A percentile compares a stretch with the other conserved stretches of the same genome.
Conservation (phyloP, 2,329 filamentous ascomycete genomes). For the Lithohypha guttulata region DNA sequence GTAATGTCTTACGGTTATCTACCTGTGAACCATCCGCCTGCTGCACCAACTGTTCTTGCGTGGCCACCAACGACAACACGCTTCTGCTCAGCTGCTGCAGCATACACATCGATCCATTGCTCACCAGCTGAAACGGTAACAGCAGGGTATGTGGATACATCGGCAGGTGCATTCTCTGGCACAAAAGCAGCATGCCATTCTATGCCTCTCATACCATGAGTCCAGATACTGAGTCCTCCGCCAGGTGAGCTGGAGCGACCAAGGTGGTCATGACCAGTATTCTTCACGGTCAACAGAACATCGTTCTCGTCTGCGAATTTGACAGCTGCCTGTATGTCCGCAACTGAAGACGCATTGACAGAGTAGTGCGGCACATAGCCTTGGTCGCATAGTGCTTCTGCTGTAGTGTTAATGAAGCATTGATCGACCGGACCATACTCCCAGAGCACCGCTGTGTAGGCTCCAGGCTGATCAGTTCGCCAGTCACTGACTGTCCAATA, state of each 20-base stretch:
- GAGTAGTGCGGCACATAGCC: slow-evolving; percentile 23
- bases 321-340: slow-evolving; percentile 19
- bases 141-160: slow-evolving; percentile 16
- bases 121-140: slow-evolving; percentile 24
- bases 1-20: no score
- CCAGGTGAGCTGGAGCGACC: slow-evolving; percentile 23
- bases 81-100: slow-evolving; percentile 18
- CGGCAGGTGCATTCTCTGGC: slow-evolving; percentile 17
- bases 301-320: slow-evolving; percentile 23
- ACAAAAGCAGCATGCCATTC: slow-evolving; percentile 21
- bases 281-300: slow-evolving; percentile 24
- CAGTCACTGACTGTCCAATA: slow-evolving; percentile 18
- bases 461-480: slow-evolving; percentile 22
- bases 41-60: slow-evolving; percentile 23
- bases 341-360: slow-evolving; percentile 13
- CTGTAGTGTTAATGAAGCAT: slow-evolving; percentile 23
- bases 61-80: slow-evolving; percentile 23
- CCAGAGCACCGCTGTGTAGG: slow-evolving; percentile 24
- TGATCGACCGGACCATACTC: slow-evolving; percentile 23
- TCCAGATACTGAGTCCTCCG: slow-evolving; percentile 24
- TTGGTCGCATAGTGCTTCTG: slow-evolving; percentile 18
- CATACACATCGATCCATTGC: slow-evolving; percentile 23
- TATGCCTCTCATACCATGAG: slow-evolving; percentile 23
- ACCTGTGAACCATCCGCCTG: slow-evolving; percentile 24
- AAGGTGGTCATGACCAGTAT: slow-evolving; percentile 24